These are phyloP conservation scores for Botrytis sinoallii DNA, from an alignment of 2,329 filamentous ascomycete species.

Conservation along the genomic window DNA sequence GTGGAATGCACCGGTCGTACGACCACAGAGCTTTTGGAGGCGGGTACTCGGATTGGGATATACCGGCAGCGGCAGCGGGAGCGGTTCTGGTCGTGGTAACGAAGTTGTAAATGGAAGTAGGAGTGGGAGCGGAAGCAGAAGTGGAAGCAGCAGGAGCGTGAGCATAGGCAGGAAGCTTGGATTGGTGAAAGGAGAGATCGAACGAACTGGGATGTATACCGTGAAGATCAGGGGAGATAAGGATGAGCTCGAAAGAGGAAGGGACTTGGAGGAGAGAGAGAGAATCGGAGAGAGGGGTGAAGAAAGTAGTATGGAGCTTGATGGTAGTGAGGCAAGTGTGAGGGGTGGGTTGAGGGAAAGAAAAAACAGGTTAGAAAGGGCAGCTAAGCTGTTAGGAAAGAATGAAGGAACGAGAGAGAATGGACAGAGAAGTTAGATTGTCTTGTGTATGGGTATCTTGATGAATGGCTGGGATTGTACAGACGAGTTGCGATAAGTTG, in stretches of 20 bases:
- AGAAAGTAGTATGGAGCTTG: conserved; percentile 10
- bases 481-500: not conserved
- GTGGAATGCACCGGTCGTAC: not conserved
- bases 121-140: not conserved
- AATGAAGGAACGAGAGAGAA: not conserved
- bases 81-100: not conserved
- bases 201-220: conserved; percentile 18
- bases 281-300: not conserved
- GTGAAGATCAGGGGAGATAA: conserved; percentile 1
- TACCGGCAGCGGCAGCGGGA: not conserved
- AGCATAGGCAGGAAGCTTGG: not conserved
- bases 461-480: not conserved
- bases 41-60: conserved; percentile 1
- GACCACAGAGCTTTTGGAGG: conserved; percentile 7
- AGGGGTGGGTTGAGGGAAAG: not conserved
- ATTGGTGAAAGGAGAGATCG: conserved; percentile 10
- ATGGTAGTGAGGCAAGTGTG: not conserved
- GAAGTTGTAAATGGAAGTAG: not conserved
- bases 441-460: not conserved
- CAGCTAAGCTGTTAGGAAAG: conserved; percentile 2
- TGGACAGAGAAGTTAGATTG: not conserved
- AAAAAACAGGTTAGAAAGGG: not conserved
- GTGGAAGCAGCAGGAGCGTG: not conserved
- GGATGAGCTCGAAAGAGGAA: not conserved
- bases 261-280: not conserved